Conservation (phyloP, 768 basidiomycete genomes). For the Epithele typhae region DNA sequence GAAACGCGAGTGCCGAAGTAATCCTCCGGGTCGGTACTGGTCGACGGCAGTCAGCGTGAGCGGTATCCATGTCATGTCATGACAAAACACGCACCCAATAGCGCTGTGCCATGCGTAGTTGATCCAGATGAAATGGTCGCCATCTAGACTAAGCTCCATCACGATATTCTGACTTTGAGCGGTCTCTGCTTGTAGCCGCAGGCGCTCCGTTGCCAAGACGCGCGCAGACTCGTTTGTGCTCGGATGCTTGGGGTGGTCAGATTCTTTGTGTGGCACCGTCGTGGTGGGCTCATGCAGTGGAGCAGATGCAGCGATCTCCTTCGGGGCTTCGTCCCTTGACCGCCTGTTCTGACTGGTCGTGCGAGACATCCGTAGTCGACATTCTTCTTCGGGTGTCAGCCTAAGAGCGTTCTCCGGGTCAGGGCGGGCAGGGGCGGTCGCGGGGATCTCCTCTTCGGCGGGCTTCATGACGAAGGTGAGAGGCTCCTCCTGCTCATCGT, state of each 20-base stretch:
- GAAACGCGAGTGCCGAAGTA: constrained; percentile 80
- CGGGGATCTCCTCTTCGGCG: constrained; percentile 51
- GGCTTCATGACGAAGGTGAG: constrained; percentile 93
- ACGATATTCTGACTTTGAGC: constrained; percentile 96
- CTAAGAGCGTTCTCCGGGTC: constrained; percentile 33
- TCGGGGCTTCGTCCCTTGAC: constrained; percentile 55
- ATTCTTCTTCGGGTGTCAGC: constrained; percentile 51
- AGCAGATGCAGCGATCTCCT: constrained; percentile 36
- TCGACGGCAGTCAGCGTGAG: constrained; percentile 1
- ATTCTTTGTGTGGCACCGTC: constrained; percentile 18
- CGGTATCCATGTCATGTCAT: too few species aligned
- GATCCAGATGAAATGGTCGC: constrained; percentile 92
- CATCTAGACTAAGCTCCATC: constrained; percentile 89
- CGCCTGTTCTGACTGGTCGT: constrained; percentile 49
- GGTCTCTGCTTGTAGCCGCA: constrained; percentile 87
- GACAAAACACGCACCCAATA: constrained; percentile 60
- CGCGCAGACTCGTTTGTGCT: constrained; percentile 73
- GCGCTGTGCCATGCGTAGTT: constrained; percentile 95
- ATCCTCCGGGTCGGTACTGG: constrained; percentile 78
- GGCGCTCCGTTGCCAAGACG: constrained; percentile 81
- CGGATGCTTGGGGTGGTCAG: constrained; percentile 12
- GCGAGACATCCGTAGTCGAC: constrained; percentile 42
- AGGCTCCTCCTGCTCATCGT: constrained; percentile 87
- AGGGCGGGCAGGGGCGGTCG: constrained; percentile 31
- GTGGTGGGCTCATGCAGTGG: too few species aligned